Evolutionary conservation across 1,284 basidiomycete genomes (phyloP), one percentile per base, ranked within the genome.

Genomic region (Leccinum olivaceoglutinosum): DNA sequence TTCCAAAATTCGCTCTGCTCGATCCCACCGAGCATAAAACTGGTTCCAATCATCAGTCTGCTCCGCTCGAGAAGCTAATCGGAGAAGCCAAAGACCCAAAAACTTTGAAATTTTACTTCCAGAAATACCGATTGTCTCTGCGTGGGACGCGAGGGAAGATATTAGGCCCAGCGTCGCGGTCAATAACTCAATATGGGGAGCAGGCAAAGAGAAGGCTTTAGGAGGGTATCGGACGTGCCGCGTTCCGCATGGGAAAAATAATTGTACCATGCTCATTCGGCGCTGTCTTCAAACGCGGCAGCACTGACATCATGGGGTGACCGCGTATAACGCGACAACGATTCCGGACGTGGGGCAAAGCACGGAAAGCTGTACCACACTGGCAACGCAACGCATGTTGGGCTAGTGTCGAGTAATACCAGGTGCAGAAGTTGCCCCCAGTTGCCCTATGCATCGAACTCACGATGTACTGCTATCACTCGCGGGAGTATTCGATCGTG

Each of bases 11-110:
- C 88, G 77, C 32, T 88, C 90, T 21, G 83, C 81, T 34, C 80
- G 78, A 68, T 92, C 87, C 90, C 90, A 92, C 32, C 85, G 80
- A 3, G 78, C 75, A 72, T 91, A 92, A 70, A 92, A 90, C n/a
- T 57, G 62, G 25, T 59, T 62, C 72, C 74, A 73, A 63, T 85
- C 82, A 62, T 88, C 85, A 1, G 74, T 77, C 12, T 77, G 74
- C 53, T 80, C 76, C 5, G 78, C 74, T 16, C 81, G 75, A 39
- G 79, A 77, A 1, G 80, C 71, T 2, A 80, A 76, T 25, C 21
- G 21, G 10, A 92, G 75, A 21, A 92, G 75, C 88, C 90, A 92
- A 58, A 89, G 72, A n/a, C 89, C 90, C 55, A 89, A 75, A 63
- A 86, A 79, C 73, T 86, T 90, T 29, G 85, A 82, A 11, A 91